A percentile compares a stretch with the other conserved stretches of the same genome.
Evolutionary conservation across 306 rosid species (phyloP).

Genomic region (Quercus alba): DNA sequence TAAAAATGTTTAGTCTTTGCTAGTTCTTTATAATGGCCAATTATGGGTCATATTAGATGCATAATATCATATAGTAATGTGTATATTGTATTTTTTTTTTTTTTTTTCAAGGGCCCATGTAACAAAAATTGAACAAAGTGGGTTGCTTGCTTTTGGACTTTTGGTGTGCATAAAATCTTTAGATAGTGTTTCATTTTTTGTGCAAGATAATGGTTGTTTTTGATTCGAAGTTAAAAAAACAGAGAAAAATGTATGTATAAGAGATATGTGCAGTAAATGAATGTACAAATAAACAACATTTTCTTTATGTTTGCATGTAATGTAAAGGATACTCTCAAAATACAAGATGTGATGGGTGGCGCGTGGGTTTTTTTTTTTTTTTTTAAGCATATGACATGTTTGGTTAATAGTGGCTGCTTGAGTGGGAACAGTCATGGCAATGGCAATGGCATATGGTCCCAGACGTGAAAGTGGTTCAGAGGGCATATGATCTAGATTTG

Average conservation of each 20-base stretch:
- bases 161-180: no score
- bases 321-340: not conserved
- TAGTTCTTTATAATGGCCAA: not conserved
- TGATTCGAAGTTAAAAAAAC: no score
- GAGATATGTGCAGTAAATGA: no score
- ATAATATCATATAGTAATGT: not conserved
- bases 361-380: not conserved
- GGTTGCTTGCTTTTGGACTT: not conserved
- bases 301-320: not conserved
- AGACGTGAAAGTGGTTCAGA: not conserved
- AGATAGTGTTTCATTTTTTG: not conserved
- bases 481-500: not conserved
- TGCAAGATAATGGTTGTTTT: no score
- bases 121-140: not conserved
- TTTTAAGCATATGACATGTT: not conserved
- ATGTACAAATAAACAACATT: no score
- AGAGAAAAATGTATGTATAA: no score
- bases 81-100: not conserved
- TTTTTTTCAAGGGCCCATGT: not conserved
- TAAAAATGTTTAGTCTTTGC: not conserved
- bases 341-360: not conserved
- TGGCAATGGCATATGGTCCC: not conserved
- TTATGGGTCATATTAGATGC: not conserved
- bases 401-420: not conserved
- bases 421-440: not conserved